Evolutionary conservation across 2,329 filamentous ascomycete genomes (phyloP), one percentile per base, ranked within the genome.

Genomic region (Ambrosiella beaveri): DNA sequence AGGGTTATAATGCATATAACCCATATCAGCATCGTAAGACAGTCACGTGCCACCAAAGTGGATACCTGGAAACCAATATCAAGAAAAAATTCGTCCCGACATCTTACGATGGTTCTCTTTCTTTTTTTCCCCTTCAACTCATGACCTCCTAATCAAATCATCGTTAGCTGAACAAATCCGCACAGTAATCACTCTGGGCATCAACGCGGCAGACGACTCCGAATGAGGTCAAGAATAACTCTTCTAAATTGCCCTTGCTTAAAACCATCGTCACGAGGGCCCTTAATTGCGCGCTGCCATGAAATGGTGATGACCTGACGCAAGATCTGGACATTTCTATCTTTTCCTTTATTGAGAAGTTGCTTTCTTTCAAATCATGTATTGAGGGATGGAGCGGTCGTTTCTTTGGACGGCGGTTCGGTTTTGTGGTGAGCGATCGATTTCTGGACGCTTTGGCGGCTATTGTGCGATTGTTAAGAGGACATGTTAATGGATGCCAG

Each of bases 211-310:
- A 77, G 77, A 69, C 72, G 73, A 74, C 69, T 70, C 70, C 71
- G 74, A 60, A 57, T 63, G 70, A 74, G 75, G 78, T 79, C 78
- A 67, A 81, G 78, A 82, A 66, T 63, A 72, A 77, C 69, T 69
- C 69, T 67, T 62, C 57, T 49, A 63, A 65, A 66, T 70, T 68
- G 74, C 76, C 76, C 72, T 79, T 80, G 76, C 72, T 73, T 75
- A 82, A 82, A 81, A 82, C 79, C 79, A 81, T 82, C 71, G 74
- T 80, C 78, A 80, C 76, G 79, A 82, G 79, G 77, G 78, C 78
- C 78, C 56, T 49, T 47, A 44, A 51, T 52, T 59, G 27, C 76
- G 76, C 68, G 76, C 71, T 77, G 57, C 77, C 79, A 81, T 80
- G 79, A 81, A 78, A 74, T 76, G 79, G 65, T 79, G 79, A 81